Conservation (phyloP, 1,284 basidiomycete genomes). For the Apiotrichum sp. region DNA sequence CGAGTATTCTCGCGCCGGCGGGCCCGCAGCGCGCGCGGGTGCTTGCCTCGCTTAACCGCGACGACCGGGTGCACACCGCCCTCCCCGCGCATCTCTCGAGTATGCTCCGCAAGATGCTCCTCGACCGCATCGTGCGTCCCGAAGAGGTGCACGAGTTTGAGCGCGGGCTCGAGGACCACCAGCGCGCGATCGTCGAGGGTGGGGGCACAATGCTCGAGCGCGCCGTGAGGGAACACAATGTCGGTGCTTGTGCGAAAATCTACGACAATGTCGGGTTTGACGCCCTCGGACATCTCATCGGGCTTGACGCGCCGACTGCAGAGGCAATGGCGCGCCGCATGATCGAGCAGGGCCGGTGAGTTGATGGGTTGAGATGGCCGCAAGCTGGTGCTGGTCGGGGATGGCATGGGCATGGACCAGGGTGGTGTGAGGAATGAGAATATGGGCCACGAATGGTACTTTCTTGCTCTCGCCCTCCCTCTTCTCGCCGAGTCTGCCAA, state of each 20-base stretch:
- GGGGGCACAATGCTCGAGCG: slow-evolving; percentile 90
- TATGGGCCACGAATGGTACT: too few relatives aligned
- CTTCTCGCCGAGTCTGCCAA: too few relatives aligned
- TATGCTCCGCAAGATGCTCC: slow-evolving; percentile 93
- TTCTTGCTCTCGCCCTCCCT: too few relatives aligned
- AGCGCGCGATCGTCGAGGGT: slow-evolving; percentile 74
- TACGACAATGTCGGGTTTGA: slow-evolving; percentile 91
- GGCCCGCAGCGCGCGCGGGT: slow-evolving; percentile 90
- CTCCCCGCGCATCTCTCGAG: slow-evolving; percentile 53
- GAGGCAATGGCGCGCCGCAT: slow-evolving; percentile 87
- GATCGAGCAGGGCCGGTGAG: slow-evolving; percentile 82
- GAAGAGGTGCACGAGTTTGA: slow-evolving; percentile 87
- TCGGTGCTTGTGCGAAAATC: slow-evolving; percentile 88
- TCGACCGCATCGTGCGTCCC: slow-evolving; percentile 88
- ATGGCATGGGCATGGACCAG: too few relatives aligned
- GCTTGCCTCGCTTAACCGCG: slow-evolving; percentile 84
- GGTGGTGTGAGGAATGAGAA: too few relatives aligned
- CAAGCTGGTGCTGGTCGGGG: too few relatives aligned
- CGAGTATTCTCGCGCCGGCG: slow-evolving; percentile 93
- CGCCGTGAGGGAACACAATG: slow-evolving; percentile 97
- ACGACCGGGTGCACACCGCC: slow-evolving; percentile 75
- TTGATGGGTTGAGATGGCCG: not conserved
- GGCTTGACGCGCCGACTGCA: slow-evolving; percentile 76
- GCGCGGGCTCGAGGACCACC: slow-evolving; percentile 78
- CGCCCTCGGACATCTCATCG: slow-evolving; percentile 76